phyloP scores from a whole-genome alignment of 495 filamentous ascomycete genomes.

The Aspergillus mulundensis region DNA sequence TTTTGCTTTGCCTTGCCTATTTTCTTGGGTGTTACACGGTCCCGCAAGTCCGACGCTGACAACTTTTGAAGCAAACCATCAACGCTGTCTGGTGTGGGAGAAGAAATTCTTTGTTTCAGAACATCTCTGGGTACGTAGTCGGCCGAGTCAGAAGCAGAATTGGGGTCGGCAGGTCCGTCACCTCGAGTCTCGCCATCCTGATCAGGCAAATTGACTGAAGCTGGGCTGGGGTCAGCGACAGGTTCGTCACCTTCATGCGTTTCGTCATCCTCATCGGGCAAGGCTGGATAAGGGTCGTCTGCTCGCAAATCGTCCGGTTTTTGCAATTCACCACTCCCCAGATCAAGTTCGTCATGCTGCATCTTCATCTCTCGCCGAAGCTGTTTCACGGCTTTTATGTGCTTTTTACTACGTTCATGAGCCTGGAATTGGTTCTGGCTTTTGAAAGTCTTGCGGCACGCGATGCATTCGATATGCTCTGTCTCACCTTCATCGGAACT shows the following conservation, averaged over 20 bases:
- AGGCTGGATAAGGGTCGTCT: too few species aligned
- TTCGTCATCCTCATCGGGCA: too few species aligned
- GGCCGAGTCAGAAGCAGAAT: too few species aligned
- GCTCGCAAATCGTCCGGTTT: too few species aligned
- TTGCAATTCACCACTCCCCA: too few species aligned
- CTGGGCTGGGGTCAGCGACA: too few species aligned
- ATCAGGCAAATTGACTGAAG: too few species aligned
- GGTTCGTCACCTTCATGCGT: too few species aligned
- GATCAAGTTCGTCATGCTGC: conserved; percentile 54
- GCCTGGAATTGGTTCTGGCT: conserved; percentile 86
- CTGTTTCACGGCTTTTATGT: conserved; percentile 76
- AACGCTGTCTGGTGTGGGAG: too few species aligned
- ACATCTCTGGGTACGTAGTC: conserved; percentile 47
- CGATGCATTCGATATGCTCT: conserved; percentile 78
- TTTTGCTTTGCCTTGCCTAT: conserved; percentile 87
- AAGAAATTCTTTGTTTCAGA: conserved; percentile 31
- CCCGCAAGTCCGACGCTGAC: conserved; percentile 18
- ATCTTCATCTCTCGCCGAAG: conserved; percentile 77
- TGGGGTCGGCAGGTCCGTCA: too few species aligned
- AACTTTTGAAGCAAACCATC: conserved; percentile 22
- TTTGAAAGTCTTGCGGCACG: conserved; percentile 89
- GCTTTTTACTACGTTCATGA: conserved; percentile 97
- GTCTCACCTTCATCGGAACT: conserved; percentile 48
- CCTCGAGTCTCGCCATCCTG: too few species aligned
- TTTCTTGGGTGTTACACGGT: conserved; percentile 27